Percentiles rank a stretch among this genome's conserved stretches.
phyloP scores from a whole-genome alignment of 345 rosid species.

The Hibiscus trionum region DNA sequence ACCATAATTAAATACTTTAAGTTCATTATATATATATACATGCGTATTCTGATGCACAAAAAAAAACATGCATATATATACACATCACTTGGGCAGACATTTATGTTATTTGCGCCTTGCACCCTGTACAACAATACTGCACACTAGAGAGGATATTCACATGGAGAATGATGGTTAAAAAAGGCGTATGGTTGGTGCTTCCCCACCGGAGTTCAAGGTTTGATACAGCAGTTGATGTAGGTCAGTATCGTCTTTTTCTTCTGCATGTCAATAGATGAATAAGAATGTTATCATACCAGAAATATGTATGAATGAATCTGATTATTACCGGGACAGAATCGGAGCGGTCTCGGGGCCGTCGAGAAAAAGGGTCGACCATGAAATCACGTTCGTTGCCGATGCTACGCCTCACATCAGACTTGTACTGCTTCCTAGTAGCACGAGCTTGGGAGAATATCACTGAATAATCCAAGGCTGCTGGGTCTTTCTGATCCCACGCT shows the following conservation, averaged over 20 bases:
- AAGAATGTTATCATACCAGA: neutral
- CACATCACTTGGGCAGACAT: neutral
- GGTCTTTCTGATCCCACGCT: conserved; percentile 56
- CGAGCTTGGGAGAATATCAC: conserved; percentile 62
- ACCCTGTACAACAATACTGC: neutral
- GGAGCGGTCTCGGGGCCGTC: conserved; percentile 19
- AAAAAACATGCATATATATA: neutral
- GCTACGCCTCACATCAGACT: conserved; percentile 39
- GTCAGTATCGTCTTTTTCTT: conserved; percentile 67
- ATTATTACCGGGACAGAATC: conserved; percentile 38
- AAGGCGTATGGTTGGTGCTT: neutral
- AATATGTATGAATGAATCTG: neutral
- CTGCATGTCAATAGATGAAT: conserved; percentile 41
- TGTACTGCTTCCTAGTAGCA: conserved; percentile 55
- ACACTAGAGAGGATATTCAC: neutral
- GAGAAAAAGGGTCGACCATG: conserved; percentile 20
- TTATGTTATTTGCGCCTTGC: neutral
- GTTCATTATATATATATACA: neutral
- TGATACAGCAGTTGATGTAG: conserved; percentile 74
- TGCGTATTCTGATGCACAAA: neutral
- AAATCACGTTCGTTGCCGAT: conserved; percentile 48
- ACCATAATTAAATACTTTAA: neutral
- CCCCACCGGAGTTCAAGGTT: conserved; percentile 29
- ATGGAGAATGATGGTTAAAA: neutral
- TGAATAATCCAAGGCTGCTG: conserved; percentile 47